Conservation (phyloP, 169 alveolate genomes). For the Eimeria praecox region DNA sequence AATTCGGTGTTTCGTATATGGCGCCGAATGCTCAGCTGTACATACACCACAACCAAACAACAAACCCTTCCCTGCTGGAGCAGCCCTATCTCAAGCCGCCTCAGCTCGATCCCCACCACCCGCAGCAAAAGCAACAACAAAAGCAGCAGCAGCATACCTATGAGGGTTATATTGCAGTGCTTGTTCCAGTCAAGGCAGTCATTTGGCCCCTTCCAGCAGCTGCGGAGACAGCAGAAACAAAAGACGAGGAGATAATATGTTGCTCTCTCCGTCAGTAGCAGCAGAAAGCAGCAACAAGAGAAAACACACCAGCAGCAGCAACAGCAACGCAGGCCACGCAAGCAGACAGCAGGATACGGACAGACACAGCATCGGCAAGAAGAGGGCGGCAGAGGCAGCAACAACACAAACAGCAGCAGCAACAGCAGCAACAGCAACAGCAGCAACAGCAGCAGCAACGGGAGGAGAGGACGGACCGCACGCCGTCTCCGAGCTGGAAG, state of each 20-base stretch:
- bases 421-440: not conserved
- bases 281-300: not conserved
- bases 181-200: conserved; percentile 69
- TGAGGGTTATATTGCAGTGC: conserved; percentile 56
- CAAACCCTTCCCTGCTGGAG: too few relatives aligned
- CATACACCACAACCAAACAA: not conserved
- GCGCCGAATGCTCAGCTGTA: conserved; percentile 78
- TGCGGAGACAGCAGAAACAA: conserved; percentile 10
- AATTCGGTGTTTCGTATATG: conserved; percentile 54
- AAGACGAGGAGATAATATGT: not conserved
- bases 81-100: too few relatives aligned
- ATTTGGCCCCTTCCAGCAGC: conserved; percentile 74
- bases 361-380: too few relatives aligned
- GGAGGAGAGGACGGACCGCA: conserved; percentile 47
- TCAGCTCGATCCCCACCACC: too few relatives aligned
- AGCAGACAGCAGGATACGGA: too few relatives aligned
- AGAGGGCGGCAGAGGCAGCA: not conserved
- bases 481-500: conserved; percentile 76
- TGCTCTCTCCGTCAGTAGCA: not conserved
- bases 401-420: not conserved
- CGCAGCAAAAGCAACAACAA: not conserved
- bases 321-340: too few relatives aligned
- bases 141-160: conserved; percentile 13
- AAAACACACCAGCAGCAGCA: not conserved
- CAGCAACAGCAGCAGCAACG: not conserved